A percentile compares a stretch with the other conserved stretches of the same genome.
phyloP scores from a whole-genome alignment of 805 yeast species.

The Teunomyces panamensis region DNA sequence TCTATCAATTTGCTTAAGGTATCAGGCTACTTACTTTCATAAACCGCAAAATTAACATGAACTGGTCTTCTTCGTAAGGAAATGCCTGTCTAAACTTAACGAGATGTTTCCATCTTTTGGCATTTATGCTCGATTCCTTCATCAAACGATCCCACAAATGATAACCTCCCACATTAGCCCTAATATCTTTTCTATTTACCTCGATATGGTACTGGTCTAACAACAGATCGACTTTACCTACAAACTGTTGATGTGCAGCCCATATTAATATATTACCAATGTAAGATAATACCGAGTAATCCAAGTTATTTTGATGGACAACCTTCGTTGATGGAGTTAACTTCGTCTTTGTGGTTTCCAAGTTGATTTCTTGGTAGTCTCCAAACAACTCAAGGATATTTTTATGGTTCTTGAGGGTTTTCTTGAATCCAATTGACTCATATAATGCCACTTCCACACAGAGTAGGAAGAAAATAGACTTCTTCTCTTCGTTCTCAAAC shows the following conservation, averaged over 20 bases:
- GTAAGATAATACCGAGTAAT: conserved; percentile 36
- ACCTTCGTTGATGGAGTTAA: conserved; percentile 32
- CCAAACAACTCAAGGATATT: conserved; percentile 28
- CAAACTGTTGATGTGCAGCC: conserved; percentile 28
- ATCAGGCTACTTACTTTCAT: conserved; percentile 25
- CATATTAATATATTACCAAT: conserved; percentile 39
- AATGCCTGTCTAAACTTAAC: conserved; percentile 35
- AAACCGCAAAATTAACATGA: conserved; percentile 33
- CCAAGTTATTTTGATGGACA: conserved; percentile 34
- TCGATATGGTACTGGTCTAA: conserved; percentile 18
- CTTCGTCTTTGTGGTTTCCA: conserved; percentile 30
- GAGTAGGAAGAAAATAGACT: conserved; percentile 23
- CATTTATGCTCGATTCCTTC: conserved; percentile 31
- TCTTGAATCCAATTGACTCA: conserved; percentile 35
- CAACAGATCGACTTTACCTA: conserved; percentile 9
- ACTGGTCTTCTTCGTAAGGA: conserved; percentile 39
- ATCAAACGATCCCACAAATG: conserved; percentile 40
- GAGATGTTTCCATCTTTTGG: conserved; percentile 42
- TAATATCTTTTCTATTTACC: conserved; percentile 14
- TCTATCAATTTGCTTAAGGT: conserved; percentile 10
- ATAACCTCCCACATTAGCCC: conserved; percentile 32
- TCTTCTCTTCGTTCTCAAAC: conserved; percentile 19
- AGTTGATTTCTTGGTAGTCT: conserved; percentile 27
- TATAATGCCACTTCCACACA: conserved; percentile 34
- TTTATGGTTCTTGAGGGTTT: conserved; percentile 21